Base-by-base conservation (phyloP, 2,329 filamentous ascomycete species). In the Ilyonectria sp. region DNA sequence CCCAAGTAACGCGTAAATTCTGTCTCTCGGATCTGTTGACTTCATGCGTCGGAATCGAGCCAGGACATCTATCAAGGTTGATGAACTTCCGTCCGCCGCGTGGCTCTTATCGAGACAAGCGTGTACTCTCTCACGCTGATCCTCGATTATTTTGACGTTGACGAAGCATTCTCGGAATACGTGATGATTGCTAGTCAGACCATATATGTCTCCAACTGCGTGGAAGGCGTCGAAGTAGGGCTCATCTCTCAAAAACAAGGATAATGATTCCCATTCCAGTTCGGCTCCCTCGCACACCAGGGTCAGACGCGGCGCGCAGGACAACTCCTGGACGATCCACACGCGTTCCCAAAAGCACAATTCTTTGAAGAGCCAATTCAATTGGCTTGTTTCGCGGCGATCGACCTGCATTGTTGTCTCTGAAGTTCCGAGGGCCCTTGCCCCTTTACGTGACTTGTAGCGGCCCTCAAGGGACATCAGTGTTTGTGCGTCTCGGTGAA, bases 291-390 rank as follows among this genome's bases (percentile, higher is more conserved):
- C 46, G 8, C 65, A 69, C 57, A 69, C 56, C 0, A 71, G 9
- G 2, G 54, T 59, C 37, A 71, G 6, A 0, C 37, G 37, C 1
- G 65, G 57, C 0, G 69, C 69, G 1, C 65, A 8, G 2, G 65
- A 69, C 6, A 71, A 49, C 37, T 71, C 69, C 17, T 71, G 69
- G 52, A 71, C 68, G 9, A 71, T 60, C 69, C 57, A 71, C 2
- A 71, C 19, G 1, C 65, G 53, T 1, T 8, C 6, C 69, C 69
- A 71, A 1, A 71, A 50, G 1, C 31, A 19, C 0, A 49, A 58
- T 1, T 4, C 0, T 1, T 4, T 17, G 5, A 71, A 61, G 0
- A 65, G 19, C 6, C 26, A 26, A 26, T 26, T 5, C 26, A 26
- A 26, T 26, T 6, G 26, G 4, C 4, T 4, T 26, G 26, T 26